phyloP scores from a whole-genome alignment of 768 basidiomycete genomes.

The Artomyces pyxidatus region DNA sequence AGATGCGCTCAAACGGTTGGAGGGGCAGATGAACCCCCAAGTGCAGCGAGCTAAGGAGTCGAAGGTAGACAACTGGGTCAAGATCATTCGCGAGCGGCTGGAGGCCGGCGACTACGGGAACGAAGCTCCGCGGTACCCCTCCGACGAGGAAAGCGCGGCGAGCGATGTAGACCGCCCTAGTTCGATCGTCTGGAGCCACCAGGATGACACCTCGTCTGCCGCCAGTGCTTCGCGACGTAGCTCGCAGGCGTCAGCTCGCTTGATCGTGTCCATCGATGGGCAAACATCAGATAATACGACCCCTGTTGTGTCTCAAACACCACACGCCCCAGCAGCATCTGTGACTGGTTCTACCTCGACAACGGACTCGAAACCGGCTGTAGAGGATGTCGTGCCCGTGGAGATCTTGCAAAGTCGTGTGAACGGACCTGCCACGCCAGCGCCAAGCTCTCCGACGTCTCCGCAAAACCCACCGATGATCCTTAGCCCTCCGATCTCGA shows the following conservation, averaged over 20 bases:
- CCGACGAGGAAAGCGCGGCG: slow-evolving; percentile 29
- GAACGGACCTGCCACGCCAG: slow-evolving; percentile 20
- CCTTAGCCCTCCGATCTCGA: slow-evolving; percentile 1
- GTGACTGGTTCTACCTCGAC: slow-evolving; percentile 15
- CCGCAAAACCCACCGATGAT: slow-evolving; percentile 16
- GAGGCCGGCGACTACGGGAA: slow-evolving; percentile 55
- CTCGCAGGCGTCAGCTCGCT: slow-evolving; percentile 7
- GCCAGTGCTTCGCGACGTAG: slow-evolving; percentile 5
- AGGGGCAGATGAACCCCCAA: slow-evolving; percentile 77
- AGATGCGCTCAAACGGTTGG: slow-evolving; percentile 69
- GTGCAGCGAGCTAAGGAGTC: slow-evolving; percentile 61
- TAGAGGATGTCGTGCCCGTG: slow-evolving; percentile 56
- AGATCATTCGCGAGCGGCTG: slow-evolving; percentile 59
- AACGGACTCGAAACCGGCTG: slow-evolving; percentile 38
- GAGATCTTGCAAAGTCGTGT: slow-evolving; percentile 61
- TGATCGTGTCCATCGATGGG: not conserved
- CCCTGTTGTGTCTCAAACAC: not conserved
- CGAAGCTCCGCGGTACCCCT: slow-evolving; percentile 51
- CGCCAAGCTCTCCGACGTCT: slow-evolving; percentile 26
- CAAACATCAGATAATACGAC: slow-evolving; percentile 7
- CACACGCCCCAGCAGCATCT: not conserved
- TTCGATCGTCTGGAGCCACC: not conserved
- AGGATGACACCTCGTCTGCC: slow-evolving; percentile 6
- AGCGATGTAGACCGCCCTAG: not conserved
- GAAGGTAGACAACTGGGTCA: slow-evolving; percentile 81